A percentile compares a stretch with the other conserved stretches of the same genome.
These are phyloP conservation scores for Solanum chiquidenum DNA, from an alignment of 257 asterid species.

Conservation along the genomic window DNA sequence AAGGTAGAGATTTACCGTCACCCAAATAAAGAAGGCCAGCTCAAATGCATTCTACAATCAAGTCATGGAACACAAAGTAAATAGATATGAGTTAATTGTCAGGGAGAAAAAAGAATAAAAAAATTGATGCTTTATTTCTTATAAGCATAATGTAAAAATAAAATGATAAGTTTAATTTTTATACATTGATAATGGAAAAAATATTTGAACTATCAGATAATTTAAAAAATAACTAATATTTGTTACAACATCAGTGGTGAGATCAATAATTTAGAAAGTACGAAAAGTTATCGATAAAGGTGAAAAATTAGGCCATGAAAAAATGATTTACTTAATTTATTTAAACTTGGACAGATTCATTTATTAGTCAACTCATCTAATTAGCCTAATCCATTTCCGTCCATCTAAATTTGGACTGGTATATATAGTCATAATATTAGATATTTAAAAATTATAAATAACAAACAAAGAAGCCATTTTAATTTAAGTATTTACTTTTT, in stretches of 20 bases:
- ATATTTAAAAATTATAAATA: not conserved
- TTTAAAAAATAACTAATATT: not conserved
- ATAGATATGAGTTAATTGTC: not conserved
- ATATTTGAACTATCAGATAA: not conserved
- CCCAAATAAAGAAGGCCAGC: constrained; percentile 66
- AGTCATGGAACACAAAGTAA: not conserved
- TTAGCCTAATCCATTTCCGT: not conserved
- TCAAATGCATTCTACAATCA: constrained; percentile 56
- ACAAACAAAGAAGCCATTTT: not conserved
- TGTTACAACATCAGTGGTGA: not conserved
- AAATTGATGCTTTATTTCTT: not conserved
- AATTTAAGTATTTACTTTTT: not conserved
- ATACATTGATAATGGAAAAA: not conserved
- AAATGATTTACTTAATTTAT: not conserved
- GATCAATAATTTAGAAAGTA: not conserved
- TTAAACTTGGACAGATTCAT: not conserved
- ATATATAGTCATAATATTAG: not conserved
- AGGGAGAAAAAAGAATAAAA: not conserved
- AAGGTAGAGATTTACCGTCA: constrained; percentile 30
- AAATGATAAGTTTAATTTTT: not conserved
- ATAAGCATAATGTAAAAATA: not conserved
- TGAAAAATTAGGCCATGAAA: not conserved
- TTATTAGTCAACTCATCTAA: not conserved
- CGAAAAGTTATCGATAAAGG: not conserved
- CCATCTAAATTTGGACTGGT: not conserved